phyloP scores from a whole-genome alignment of 2,329 filamentous ascomycete species.

The Acrocalymma vagum region DNA sequence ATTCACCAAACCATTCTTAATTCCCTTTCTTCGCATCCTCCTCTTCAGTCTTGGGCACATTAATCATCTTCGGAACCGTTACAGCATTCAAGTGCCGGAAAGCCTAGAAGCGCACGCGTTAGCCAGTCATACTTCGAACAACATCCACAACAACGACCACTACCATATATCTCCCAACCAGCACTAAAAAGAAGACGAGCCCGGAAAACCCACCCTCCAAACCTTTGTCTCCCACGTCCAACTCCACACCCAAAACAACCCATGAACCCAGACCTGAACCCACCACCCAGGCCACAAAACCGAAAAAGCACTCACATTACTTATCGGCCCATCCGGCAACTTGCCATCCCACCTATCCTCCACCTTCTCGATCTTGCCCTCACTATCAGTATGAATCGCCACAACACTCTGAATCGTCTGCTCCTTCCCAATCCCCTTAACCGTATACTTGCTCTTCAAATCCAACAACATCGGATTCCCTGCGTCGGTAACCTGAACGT shows the following conservation, averaged over 20 bases:
- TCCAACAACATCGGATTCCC: constrained; percentile 69
- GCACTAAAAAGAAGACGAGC: neutral
- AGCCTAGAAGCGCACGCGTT: constrained; percentile 49
- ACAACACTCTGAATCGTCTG: constrained; percentile 59
- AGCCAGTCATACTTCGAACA: constrained; percentile 28
- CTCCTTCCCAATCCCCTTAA: constrained; percentile 63
- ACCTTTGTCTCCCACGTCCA: constrained; percentile 49
- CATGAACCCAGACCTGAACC: constrained; percentile 47
- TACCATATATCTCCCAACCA: neutral
- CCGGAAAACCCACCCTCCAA: constrained; percentile 50
- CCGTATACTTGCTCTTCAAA: constrained; percentile 60
- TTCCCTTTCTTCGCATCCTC: constrained; percentile 61
- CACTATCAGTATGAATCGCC: constrained; percentile 54
- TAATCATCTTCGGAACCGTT: constrained; percentile 60
- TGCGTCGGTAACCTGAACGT: constrained; percentile 61
- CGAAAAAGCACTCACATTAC: constrained; percentile 57
- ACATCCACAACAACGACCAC: too few species aligned
- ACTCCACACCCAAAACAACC: constrained; percentile 49
- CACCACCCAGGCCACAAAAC: constrained; percentile 47
- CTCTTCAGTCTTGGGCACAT: constrained; percentile 62
- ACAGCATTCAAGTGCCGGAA: constrained; percentile 62
- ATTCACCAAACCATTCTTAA: constrained; percentile 18
- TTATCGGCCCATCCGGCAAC: constrained; percentile 59
- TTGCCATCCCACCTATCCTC: constrained; percentile 65
- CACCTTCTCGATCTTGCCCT: constrained; percentile 59